Percentiles rank a stretch among this genome's conserved stretches.
Conservation (phyloP, 1,284 basidiomycete genomes). For the Cryptococcus depauperatus region DNA sequence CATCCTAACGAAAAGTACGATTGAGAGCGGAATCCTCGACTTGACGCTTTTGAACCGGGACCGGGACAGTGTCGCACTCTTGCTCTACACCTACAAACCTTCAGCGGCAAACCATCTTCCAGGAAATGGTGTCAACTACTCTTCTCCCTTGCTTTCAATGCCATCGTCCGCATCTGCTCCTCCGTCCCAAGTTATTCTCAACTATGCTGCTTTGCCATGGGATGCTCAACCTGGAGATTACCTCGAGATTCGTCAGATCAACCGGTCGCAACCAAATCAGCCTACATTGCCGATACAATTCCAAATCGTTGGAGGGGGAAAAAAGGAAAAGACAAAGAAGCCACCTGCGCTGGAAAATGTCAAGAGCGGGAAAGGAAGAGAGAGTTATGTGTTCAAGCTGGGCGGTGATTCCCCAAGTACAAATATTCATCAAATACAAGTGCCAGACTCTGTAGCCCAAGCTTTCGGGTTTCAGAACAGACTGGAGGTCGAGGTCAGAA, state of each 20-base stretch:
- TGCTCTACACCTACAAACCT: slow-evolving; percentile 36
- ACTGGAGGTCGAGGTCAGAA: slow-evolving; percentile 39
- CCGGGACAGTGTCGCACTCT: slow-evolving; percentile 12
- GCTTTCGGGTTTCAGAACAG: slow-evolving; percentile 43
- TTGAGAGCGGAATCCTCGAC: slow-evolving; percentile 13
- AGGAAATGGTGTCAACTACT: slow-evolving; percentile 1
- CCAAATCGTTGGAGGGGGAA: slow-evolving; percentile 4
- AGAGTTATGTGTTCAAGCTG: slow-evolving; percentile 37
- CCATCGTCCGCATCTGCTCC: slow-evolving; percentile 6
- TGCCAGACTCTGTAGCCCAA: slow-evolving; percentile 35
- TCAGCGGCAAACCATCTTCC: neutral
- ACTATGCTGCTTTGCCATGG: slow-evolving; percentile 33
- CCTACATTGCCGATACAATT: neutral
- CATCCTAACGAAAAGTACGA: slow-evolving; percentile 15
- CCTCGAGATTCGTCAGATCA: slow-evolving; percentile 34
- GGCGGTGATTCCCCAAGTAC: slow-evolving; percentile 31
- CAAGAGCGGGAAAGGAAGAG: slow-evolving; percentile 23
- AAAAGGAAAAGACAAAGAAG: slow-evolving; percentile 6
- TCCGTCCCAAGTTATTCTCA: slow-evolving; percentile 21
- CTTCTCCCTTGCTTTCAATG: slow-evolving; percentile 24
- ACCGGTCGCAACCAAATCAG: neutral
- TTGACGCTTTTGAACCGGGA: slow-evolving; percentile 9
- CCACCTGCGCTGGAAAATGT: slow-evolving; percentile 29
- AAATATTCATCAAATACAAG: slow-evolving; percentile 36
- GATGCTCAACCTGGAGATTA: slow-evolving; percentile 33